Evolutionary conservation across 257 asterid genomes (phyloP), one percentile per base, ranked within the genome.

Genomic region (Penstemon barbatus): DNA sequence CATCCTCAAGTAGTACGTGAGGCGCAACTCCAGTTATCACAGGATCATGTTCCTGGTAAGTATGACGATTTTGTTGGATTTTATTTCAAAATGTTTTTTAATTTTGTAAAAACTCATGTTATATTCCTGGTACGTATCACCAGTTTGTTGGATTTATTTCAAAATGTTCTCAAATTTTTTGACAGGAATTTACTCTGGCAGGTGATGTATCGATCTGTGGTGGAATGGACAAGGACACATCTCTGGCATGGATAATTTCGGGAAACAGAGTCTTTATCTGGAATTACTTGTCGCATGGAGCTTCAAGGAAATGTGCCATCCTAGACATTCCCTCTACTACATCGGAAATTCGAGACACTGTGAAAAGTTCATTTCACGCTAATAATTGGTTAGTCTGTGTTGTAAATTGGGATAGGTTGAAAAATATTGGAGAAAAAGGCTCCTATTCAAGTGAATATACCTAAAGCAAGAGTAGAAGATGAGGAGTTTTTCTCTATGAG

Each of bases 381-480:
- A 86, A 81, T 73, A 80, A 63, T 80, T 92, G 96, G 97, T 75
- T 86, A 77, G 82, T 83, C 66, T 75, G 83, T 83, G 45, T 86
- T 72, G 80, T 92, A 78, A 82, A 80, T 76, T 88, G 96, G 97
- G 85, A 77, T 68, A 58, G 72, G 78, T 75, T 79, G 7, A 83
- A 77, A 77, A 52, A 71, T 92, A 75, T 80, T 90, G 84, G 98
- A 92, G 83, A 88, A 84, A 71, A 90, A 85, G 71, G 92, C 93
- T 51, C 90, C 94, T 19, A 79, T 81, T 79, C 97, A 86, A 82
- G 98, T 92, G 71, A 90, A 90, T 76, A 82, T 90, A 77, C 97
- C 97, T 63, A 92, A 92, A 88, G 98, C 96, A 71, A 85, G 96
- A 75, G 90, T 86, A 57, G 98, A 92, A 78, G 96, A 81, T 45